phyloP scores from a whole-genome alignment of 257 asterid genomes.

The Plantago ovata region DNA sequence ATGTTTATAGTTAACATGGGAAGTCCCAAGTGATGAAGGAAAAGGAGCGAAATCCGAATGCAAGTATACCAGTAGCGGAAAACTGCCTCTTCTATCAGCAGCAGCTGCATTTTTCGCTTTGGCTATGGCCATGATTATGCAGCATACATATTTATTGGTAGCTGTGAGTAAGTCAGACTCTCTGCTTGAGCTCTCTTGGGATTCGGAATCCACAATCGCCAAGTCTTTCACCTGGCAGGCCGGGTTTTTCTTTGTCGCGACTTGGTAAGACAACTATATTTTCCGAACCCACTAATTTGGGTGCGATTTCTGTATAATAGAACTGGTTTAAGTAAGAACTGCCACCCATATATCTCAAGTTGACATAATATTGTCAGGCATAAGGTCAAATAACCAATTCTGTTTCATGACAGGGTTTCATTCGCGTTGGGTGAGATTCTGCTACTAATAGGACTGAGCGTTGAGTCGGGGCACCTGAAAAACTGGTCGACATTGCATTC shows the following conservation, averaged over 20 bases:
- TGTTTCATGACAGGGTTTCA: conserved; percentile 41
- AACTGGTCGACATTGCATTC: conserved; percentile 56
- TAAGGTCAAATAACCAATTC: too few species aligned
- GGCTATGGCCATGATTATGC: conserved; percentile 68
- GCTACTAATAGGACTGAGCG: conserved; percentile 66
- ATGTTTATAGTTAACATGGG: conserved; percentile 42
- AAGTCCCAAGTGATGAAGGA: conserved; percentile 21
- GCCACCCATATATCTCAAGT: neutral
- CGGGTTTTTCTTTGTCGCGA: conserved; percentile 67
- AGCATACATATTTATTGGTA: conserved; percentile 59
- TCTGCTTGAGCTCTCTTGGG: conserved; percentile 40
- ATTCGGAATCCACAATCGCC: conserved; percentile 49
- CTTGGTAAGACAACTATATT: conserved; percentile 46
- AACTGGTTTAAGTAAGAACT: neutral
- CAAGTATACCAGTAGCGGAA: conserved; percentile 57
- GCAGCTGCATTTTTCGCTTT: conserved; percentile 60
- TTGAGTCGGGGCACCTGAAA: conserved; percentile 84
- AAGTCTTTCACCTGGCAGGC: conserved; percentile 58
- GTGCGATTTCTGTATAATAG: neutral
- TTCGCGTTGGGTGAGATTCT: conserved; percentile 82
- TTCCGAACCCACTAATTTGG: neutral
- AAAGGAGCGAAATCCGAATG: conserved; percentile 36
- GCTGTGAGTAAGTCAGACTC: conserved; percentile 52
- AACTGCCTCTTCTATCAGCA: conserved; percentile 55
- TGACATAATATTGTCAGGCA: neutral